phyloP scores from a whole-genome alignment of 202 grass and related monocot genomes.

The Carex sylvatica region DNA sequence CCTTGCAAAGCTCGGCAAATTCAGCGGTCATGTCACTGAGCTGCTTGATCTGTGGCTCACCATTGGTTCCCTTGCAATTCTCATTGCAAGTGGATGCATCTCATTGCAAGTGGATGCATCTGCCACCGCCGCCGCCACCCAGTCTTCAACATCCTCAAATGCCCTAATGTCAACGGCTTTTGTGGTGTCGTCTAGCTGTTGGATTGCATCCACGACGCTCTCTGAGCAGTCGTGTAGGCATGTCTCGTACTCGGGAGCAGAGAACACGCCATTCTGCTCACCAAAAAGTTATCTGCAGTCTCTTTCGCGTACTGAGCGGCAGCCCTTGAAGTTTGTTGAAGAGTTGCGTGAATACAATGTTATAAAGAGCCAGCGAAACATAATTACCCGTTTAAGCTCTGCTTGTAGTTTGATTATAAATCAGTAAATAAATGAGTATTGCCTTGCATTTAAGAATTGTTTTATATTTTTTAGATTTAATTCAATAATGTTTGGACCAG shows the following conservation, averaged over 20 bases:
- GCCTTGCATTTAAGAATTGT: background rate
- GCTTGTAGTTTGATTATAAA: background rate
- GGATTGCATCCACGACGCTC: slow-evolving; percentile 55
- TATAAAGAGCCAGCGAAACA: background rate
- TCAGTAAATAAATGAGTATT: background rate
- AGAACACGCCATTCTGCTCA: background rate
- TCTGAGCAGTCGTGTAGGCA: slow-evolving; percentile 69
- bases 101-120: slow-evolving; percentile 48
- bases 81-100: slow-evolving; percentile 50
- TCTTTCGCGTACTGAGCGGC: slow-evolving; percentile 25
- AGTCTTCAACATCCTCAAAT: slow-evolving; percentile 31
- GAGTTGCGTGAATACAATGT: background rate
- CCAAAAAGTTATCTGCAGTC: slow-evolving; percentile 15
- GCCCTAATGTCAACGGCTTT: slow-evolving; percentile 25
- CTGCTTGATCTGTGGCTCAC: background rate
- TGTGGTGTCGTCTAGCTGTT: slow-evolving; percentile 58
- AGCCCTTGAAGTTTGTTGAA: background rate
- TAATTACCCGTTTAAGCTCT: background rate
- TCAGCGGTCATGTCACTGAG: slow-evolving; percentile 34
- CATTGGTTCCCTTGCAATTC: slow-evolving; percentile 32
- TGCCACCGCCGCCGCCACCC: slow-evolving; percentile 32
- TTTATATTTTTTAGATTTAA: background rate
- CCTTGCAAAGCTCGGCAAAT: slow-evolving; percentile 47
- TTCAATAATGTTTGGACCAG: background rate
- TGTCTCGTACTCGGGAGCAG: slow-evolving; percentile 28